A percentile compares a stretch with the other conserved stretches of the same genome.
phyloP scores from a whole-genome alignment of 257 asterid genomes.

The Jacaranda mimosifolia region DNA sequence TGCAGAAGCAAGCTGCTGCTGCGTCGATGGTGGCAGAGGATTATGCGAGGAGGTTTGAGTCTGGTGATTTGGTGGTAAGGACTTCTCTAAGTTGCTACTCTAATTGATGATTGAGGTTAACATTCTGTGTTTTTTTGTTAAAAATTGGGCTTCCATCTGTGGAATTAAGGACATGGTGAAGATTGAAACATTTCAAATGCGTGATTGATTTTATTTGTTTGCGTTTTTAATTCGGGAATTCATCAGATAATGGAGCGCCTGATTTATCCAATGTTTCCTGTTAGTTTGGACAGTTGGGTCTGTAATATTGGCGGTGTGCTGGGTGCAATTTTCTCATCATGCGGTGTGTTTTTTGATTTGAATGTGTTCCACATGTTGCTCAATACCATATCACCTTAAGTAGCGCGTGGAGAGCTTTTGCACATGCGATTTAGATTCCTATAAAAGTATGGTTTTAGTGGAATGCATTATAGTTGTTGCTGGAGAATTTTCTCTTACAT shows the following conservation, averaged over 20 bases:
- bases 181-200: conserved; percentile 12
- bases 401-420: not conserved
- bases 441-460: conserved; percentile 8
- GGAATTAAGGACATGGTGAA: conserved; percentile 4
- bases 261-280: not conserved
- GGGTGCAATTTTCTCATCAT: not conserved
- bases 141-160: conserved; percentile 5
- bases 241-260: not conserved
- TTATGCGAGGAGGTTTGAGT: conserved; percentile 79
- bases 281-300: not conserved
- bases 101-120: not conserved
- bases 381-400: not conserved
- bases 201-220: not conserved
- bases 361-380: conserved; percentile 35
- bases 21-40: conserved; percentile 89
- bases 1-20: conserved; percentile 94
- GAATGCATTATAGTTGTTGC: conserved; percentile 4
- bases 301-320: not conserved
- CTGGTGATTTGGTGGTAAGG: conserved; percentile 84
- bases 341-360: conserved; percentile 4
- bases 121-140: conserved; percentile 2
- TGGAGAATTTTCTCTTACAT: not conserved
- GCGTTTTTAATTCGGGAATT: not conserved
- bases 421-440: not conserved
- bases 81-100: not conserved